Evolutionary conservation across 2,329 filamentous ascomycete genomes (phyloP), one percentile per base, ranked within the genome.

Genomic region (Botryosphaeria dothidea): DNA sequence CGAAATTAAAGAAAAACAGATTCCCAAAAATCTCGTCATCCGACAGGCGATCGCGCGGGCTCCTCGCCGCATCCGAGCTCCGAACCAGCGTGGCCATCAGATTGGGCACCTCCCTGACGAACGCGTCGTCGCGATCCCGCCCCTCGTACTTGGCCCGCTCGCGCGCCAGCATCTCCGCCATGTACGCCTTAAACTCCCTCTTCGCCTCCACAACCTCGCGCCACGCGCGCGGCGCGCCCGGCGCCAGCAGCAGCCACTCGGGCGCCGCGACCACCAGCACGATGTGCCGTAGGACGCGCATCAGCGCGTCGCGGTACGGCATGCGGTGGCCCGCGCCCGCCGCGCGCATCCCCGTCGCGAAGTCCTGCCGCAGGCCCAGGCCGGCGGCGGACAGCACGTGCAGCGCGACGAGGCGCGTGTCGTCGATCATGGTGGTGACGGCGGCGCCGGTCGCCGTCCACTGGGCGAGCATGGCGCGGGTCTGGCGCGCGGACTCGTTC

Each of bases 21-120:
- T 84, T 84, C 15, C 83, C 81, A 45, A 81, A 80, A 5, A 85
- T 79, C 65, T 85, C 83, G 45, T 72, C 73, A 6, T 23, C 29
- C 1, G 66, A 58, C 4, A 69, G 4, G 1, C 46, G 21, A 11
- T 9, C 17, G 29, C n/a, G 21, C 21, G 4, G 11, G 43, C 11
- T 45, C 36, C 45, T 6, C n/a, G 8, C 43, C 43, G 8, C 49
- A 3, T 52, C 49, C 3, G 49, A 52, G 23, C 49, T 29, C 23
- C 49, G 19, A 29, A 52, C n/a, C 11, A 52, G 23, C 49, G 49
- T 31, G 6, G 25, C 25, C 49, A 52, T 29, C 7, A 52, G 23
- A 15, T 52, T 52, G 17, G 49, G 49, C 49, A 17, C 13, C 25
- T 25, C 21, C 3, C 9, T 25, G 9, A 25, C 25, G 11, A 15